Percentiles rank a stretch among this genome's conserved stretches.
These are phyloP conservation scores for Citrullus mucosospermus DNA, from an alignment of 306 rosid species.

Conservation along the genomic window DNA sequence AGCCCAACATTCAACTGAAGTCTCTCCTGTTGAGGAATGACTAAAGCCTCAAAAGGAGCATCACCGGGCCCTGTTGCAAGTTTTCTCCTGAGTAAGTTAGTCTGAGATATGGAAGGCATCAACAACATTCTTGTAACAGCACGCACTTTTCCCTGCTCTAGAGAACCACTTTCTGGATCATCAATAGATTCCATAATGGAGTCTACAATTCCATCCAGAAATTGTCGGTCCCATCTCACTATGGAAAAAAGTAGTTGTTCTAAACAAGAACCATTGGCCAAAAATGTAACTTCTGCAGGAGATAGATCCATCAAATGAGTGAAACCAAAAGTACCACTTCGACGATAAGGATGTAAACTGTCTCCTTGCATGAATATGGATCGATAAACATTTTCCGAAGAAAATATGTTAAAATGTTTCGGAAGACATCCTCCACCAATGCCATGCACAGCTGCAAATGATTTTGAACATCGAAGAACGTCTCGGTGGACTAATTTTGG, in stretches of 20 bases:
- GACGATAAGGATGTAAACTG: constrained; percentile 13
- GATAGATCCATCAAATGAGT: constrained; percentile 71
- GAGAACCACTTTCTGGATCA: constrained; percentile 36
- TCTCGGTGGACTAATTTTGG: constrained; percentile 75
- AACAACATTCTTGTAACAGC: constrained; percentile 71
- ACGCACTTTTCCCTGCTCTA: constrained; percentile 61
- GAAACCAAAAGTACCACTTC: constrained; percentile 76
- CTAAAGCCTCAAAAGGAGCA: constrained; percentile 76
- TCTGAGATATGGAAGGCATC: constrained; percentile 58
- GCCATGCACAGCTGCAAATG: constrained; percentile 38
- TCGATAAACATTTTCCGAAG: constrained; percentile 50
- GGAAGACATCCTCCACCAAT: constrained; percentile 41
- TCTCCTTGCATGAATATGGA: constrained; percentile 47
- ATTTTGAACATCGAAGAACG: constrained; percentile 38
- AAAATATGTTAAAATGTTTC: constrained; percentile 56
- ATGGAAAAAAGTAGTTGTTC: constrained; percentile 70
- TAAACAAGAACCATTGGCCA: constrained; percentile 63
- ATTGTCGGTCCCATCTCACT: constrained; percentile 50
- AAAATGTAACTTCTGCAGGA: constrained; percentile 73
- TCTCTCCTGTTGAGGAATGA: constrained; percentile 61
- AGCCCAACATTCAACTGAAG: constrained; percentile 58
- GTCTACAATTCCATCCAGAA: constrained; percentile 45
- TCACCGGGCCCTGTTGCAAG: constrained; percentile 51
- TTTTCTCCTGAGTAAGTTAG: constrained; percentile 28
- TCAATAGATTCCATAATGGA: constrained; percentile 34